These are phyloP conservation scores for Leishmania guyanensis DNA, from an alignment of 208 protist species.

Conservation along the genomic window DNA sequence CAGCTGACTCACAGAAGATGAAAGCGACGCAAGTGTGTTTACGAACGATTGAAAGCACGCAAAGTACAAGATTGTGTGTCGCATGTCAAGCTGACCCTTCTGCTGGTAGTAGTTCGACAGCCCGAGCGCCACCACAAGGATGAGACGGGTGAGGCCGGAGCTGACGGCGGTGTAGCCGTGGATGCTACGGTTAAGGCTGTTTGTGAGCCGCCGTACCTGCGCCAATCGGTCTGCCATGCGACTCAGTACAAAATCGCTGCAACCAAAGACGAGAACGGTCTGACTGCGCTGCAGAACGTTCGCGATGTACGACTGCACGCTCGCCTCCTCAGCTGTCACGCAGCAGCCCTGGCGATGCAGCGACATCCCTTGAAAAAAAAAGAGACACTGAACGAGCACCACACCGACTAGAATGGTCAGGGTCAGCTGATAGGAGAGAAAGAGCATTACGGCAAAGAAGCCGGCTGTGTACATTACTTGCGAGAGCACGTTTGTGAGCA, in stretches of 20 bases:
- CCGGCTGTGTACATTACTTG: constrained; percentile 31
- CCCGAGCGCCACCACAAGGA: constrained; percentile 70
- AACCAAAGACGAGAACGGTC: constrained; percentile 68
- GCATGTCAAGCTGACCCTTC: constrained; percentile 50
- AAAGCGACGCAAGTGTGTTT: constrained; percentile 39
- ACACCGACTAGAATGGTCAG: constrained; percentile 47
- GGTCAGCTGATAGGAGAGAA: constrained; percentile 66
- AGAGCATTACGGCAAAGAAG: constrained; percentile 45
- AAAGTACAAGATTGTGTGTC: constrained; percentile 76
- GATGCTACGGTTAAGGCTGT: constrained; percentile 49
- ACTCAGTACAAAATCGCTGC: constrained; percentile 49
- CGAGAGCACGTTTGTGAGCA: constrained; percentile 66
- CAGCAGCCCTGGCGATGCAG: constrained; percentile 33
- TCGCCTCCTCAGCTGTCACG: constrained; percentile 46
- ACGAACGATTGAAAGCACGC: constrained; percentile 70
- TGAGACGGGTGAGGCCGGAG: constrained; percentile 52
- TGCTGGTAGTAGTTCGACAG: constrained; percentile 59
- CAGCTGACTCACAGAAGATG: constrained; percentile 37
- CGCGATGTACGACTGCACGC: constrained; percentile 48
- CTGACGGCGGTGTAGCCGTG: constrained; percentile 69
- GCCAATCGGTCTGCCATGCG: constrained; percentile 37
- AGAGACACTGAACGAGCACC: constrained; percentile 47
- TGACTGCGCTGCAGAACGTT: constrained; percentile 70
- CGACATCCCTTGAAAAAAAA: constrained; percentile 38
- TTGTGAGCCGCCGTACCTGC: constrained; percentile 28